These are phyloP conservation scores for Skeletonema grethae DNA, from an alignment of 108 stramenopile species.

Conservation along the genomic window DNA sequence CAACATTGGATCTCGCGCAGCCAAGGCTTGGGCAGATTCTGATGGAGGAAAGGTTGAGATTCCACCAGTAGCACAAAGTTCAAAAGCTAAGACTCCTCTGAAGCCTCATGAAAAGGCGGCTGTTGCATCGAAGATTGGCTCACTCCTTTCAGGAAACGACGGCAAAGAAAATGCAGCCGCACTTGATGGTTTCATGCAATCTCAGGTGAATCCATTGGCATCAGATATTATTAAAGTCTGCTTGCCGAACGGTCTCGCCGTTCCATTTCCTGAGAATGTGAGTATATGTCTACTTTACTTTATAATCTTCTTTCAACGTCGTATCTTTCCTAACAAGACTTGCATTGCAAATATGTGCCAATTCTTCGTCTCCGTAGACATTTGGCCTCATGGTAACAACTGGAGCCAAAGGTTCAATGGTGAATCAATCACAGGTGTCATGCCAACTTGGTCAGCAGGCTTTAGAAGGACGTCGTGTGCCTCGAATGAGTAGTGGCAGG, in stretches of 20 bases:
- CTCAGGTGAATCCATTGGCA: conserved; percentile 89
- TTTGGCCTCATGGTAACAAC: conserved; percentile 98
- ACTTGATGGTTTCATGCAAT: conserved; percentile 96
- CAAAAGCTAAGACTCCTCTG: conserved; percentile 52
- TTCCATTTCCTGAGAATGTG: conserved; percentile 95
- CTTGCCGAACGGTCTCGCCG: conserved; percentile 94
- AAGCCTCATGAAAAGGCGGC: conserved; percentile 86
- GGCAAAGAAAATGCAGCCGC: conserved; percentile 84
- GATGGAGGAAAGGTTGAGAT: conserved; percentile 91
- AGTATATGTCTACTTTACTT: conserved; percentile 20
- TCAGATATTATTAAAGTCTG: conserved; percentile 94
- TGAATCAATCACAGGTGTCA: conserved; percentile 98
- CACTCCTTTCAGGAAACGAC: conserved; percentile 80
- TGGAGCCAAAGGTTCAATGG: conserved; percentile 98
- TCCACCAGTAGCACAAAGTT: conserved; percentile 49
- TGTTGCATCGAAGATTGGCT: conserved; percentile 73
- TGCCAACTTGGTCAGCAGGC: conserved; percentile 99
- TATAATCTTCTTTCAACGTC: neutral
- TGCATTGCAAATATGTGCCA: conserved; percentile 4
- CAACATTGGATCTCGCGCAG: conserved; percentile 81
- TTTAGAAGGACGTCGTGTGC: conserved; percentile 98
- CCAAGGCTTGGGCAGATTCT: conserved; percentile 92
- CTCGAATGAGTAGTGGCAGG: conserved; percentile 94
- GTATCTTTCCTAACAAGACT: neutral
- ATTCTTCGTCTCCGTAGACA: conserved; percentile 40